phyloP scores from a whole-genome alignment of 73 alveolate species.

The Paramecium caudatum region DNA sequence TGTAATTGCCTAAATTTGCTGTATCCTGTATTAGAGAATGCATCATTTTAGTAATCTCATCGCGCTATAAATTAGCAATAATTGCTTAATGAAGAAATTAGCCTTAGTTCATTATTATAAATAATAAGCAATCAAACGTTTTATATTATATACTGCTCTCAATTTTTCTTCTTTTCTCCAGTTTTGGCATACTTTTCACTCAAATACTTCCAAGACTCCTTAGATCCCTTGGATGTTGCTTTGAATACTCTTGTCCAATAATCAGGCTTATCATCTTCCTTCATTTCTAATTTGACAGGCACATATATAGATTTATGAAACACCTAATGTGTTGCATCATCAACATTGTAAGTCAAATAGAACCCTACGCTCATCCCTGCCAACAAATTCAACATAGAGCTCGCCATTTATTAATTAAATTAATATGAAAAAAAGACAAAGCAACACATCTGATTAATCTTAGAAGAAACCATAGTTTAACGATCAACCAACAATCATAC shows the following conservation, averaged over 20 bases:
- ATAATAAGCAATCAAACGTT: neutral
- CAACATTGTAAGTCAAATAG: neutral
- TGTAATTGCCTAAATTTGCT: neutral
- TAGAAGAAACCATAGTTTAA: neutral
- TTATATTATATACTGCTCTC: neutral
- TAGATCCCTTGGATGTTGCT: neutral
- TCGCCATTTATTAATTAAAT: conserved; percentile 4
- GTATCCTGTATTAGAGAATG: neutral
- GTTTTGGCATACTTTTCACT: neutral
- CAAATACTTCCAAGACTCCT: neutral
- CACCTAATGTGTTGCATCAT: neutral
- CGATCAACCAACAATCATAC: neutral
- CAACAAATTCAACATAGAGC: neutral
- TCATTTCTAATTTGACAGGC: conserved; percentile 1
- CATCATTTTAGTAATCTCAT: neutral
- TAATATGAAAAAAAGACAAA: conserved; percentile 11
- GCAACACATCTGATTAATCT: neutral
- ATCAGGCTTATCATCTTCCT: neutral
- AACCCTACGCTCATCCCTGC: neutral
- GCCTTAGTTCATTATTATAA: neutral
- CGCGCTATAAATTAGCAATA: too few relatives aligned
- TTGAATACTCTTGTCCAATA: conserved; percentile 59
- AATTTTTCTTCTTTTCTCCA: neutral
- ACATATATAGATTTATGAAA: neutral
- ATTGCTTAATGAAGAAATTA: neutral